These are phyloP conservation scores for Periconia sp. DNA, from an alignment of 2,329 filamentous ascomycete species.

Conservation along the genomic window DNA sequence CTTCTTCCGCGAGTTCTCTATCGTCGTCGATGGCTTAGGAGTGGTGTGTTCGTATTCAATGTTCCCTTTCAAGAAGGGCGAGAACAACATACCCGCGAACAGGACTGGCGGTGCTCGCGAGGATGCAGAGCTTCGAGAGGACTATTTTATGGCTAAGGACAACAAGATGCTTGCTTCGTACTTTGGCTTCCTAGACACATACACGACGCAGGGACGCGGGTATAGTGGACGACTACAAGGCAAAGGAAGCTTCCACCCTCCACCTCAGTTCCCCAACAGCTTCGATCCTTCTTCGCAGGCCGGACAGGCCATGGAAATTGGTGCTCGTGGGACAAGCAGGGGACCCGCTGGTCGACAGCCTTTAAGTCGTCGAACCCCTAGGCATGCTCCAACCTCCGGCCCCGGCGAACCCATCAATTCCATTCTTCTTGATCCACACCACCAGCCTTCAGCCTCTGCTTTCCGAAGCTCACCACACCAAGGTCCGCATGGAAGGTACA, in stretches of 20 bases:
- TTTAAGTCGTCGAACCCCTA: conserved; percentile 31
- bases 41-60: conserved; percentile 98
- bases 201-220: conserved; percentile 52
- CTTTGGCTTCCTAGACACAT: conserved; percentile 93
- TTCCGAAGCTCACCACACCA: conserved; percentile 53
- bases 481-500: conserved; percentile 57
- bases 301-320: conserved; percentile 60
- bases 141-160: conserved; percentile 94
- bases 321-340: conserved; percentile 32
- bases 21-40: conserved; percentile 94
- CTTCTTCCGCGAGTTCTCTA: conserved; percentile 97
- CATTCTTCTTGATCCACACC: conserved; percentile 75
- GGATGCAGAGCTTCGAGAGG: conserved; percentile 73
- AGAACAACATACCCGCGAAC: conserved; percentile 58
- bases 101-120: conserved; percentile 44
- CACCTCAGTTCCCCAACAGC: conserved; percentile 75
- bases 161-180: conserved; percentile 99
- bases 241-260: conserved; percentile 70
- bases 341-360: conserved; percentile 29
- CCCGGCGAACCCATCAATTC: conserved; percentile 70
- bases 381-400: conserved; percentile 21
- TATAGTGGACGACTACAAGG: conserved; percentile 51
- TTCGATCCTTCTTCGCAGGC: conserved; percentile 49
- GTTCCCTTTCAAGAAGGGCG: conserved; percentile 91
- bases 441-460: conserved; percentile 66